Evolutionary conservation across 2,329 filamentous ascomycete genomes (phyloP).

Genomic region (Trichoderma sp.): DNA sequence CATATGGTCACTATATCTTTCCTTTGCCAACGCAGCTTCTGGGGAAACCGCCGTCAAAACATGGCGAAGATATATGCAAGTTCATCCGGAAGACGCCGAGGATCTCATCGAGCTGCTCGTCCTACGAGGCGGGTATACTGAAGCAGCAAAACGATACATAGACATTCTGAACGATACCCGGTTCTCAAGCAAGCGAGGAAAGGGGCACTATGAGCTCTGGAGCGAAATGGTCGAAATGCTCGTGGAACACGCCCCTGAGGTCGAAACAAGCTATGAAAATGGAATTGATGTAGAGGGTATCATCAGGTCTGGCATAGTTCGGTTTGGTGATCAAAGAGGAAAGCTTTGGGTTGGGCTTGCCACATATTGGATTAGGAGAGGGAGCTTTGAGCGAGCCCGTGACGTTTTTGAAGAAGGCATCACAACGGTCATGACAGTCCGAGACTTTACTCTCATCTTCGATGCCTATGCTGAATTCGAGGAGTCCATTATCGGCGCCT

Average conservation of each 20-base stretch:
- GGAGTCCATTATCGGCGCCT: slow-evolving; percentile 85
- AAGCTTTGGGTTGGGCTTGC: slow-evolving; percentile 94
- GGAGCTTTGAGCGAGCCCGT: slow-evolving; percentile 87
- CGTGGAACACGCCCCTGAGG: slow-evolving; percentile 84
- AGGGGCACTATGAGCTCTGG: slow-evolving; percentile 96
- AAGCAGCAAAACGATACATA: slow-evolving; percentile 90
- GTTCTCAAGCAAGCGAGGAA: slow-evolving; percentile 90
- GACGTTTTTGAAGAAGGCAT: slow-evolving; percentile 96
- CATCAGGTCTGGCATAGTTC: slow-evolving; percentile 84
- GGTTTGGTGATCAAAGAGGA: slow-evolving; percentile 91
- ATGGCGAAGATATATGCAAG: slow-evolving; percentile 95
- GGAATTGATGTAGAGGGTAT: slow-evolving; percentile 92
- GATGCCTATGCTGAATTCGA: slow-evolving; percentile 97
- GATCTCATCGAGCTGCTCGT: slow-evolving; percentile 91
- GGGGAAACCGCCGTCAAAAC: slow-evolving; percentile 90
- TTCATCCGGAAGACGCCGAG: slow-evolving; percentile 92
- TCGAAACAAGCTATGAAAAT: slow-evolving; percentile 76
- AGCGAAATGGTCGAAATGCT: slow-evolving; percentile 95
- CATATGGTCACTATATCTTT: slow-evolving; percentile 89
- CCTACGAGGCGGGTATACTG: slow-evolving; percentile 80
- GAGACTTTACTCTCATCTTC: slow-evolving; percentile 95
- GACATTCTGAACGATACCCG: slow-evolving; percentile 85
- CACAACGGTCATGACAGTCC: slow-evolving; percentile 97
- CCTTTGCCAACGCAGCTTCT: slow-evolving; percentile 87
- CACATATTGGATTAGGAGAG: slow-evolving; percentile 93